Percentiles rank a stretch among this genome's conserved stretches.
Evolutionary conservation across 1,284 basidiomycete species (phyloP).

Genomic region (Melanopsichium pennsylvanicum): DNA sequence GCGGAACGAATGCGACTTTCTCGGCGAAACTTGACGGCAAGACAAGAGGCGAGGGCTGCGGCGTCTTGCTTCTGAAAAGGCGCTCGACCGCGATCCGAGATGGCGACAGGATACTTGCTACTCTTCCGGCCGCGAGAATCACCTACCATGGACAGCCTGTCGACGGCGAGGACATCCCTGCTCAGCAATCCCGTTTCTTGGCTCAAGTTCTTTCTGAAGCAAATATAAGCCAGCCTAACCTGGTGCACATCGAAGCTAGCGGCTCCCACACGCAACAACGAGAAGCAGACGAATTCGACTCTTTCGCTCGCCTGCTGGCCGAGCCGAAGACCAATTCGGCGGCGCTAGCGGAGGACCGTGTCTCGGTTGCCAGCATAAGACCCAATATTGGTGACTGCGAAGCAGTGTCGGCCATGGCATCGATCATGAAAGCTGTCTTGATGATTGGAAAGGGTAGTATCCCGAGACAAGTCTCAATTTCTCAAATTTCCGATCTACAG

Average conservation of each 20-base stretch:
- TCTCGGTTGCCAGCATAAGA: slow-evolving; percentile 35
- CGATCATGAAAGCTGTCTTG: slow-evolving; percentile 44
- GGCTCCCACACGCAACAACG: slow-evolving; percentile 24
- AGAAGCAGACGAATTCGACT: slow-evolving; percentile 41
- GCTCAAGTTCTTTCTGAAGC: slow-evolving; percentile 18
- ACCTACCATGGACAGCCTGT: slow-evolving; percentile 8
- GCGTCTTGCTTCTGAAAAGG: slow-evolving; percentile 45
- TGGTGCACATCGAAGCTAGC: slow-evolving; percentile 44
- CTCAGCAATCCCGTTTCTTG: slow-evolving; percentile 15
- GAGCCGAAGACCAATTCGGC: too few species aligned
- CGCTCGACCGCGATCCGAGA: slow-evolving; percentile 44
- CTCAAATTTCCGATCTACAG: slow-evolving; percentile 19
- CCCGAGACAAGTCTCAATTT: slow-evolving; percentile 30
- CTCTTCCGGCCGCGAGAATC: slow-evolving; percentile 22
- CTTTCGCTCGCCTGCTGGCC: slow-evolving; percentile 14
- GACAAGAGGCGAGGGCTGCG: slow-evolving; percentile 49
- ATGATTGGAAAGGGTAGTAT: slow-evolving; percentile 28
- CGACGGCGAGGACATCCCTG: not conserved
- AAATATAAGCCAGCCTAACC: not conserved
- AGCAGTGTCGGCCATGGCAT: slow-evolving; percentile 41
- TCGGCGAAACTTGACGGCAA: slow-evolving; percentile 30
- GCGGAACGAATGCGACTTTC: slow-evolving; percentile 36
- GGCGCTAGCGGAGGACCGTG: not conserved
- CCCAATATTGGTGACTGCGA: slow-evolving; percentile 45
- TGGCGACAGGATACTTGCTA: slow-evolving; percentile 42